These are phyloP conservation scores for Citrus mangshanensis DNA, from an alignment of 345 rosid genomes.

Conservation along the genomic window DNA sequence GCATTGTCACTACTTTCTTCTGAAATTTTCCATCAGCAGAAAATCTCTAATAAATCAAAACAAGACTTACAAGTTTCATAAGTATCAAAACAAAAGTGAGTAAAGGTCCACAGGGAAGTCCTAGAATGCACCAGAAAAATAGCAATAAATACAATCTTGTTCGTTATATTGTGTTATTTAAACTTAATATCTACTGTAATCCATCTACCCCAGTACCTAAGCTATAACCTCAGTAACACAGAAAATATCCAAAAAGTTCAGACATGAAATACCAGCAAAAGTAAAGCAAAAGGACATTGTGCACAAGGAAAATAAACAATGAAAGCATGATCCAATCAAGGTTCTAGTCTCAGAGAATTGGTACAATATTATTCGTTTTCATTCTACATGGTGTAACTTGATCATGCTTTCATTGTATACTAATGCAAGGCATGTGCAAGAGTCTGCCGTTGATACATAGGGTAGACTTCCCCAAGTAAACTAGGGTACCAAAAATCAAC, in stretches of 20 bases:
- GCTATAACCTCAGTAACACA: not conserved
- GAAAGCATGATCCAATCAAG: not conserved
- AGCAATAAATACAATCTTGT: not conserved
- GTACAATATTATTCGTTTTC: not conserved
- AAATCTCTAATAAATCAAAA: not conserved
- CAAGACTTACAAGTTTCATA: not conserved
- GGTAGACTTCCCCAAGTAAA: not conserved
- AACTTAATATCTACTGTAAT: not conserved
- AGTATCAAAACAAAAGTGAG: not conserved
- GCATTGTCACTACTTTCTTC: not conserved
- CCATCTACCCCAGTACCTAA: not conserved
- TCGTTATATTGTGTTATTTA: not conserved
- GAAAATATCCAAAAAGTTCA: not conserved
- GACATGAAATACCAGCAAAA: not conserved
- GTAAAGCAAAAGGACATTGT: not conserved
- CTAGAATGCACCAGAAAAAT: not conserved
- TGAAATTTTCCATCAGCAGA: not conserved
- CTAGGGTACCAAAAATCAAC: not conserved
- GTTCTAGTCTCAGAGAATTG: not conserved
- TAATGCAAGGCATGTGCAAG: not conserved
- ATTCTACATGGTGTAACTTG: not conserved
- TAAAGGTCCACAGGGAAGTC: not conserved
- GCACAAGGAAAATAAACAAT: not conserved
- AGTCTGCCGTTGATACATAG: not conserved
- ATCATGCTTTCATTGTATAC: not conserved